A percentile compares a stretch with the other conserved stretches of the same genome.
Conservation (phyloP, 2,329 filamentous ascomycete species). For the Kalmusia sp. region DNA sequence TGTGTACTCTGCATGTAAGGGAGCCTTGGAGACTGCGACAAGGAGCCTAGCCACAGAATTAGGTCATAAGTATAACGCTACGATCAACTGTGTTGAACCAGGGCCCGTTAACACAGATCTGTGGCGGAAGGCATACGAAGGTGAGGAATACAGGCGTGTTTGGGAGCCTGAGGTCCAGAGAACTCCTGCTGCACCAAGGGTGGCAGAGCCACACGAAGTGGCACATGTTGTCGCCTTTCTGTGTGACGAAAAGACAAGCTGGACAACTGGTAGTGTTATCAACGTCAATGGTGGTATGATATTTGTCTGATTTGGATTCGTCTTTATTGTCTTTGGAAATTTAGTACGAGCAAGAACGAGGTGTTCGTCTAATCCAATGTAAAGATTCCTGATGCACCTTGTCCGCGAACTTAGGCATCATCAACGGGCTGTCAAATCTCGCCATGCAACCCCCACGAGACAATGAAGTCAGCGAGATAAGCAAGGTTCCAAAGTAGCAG, state of each 20-base stretch:
- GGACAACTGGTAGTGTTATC: slow-evolving; percentile 56
- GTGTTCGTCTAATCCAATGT: too few species aligned
- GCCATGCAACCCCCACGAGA: too few species aligned
- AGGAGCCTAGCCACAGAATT: slow-evolving; percentile 64
- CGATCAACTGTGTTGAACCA: slow-evolving; percentile 64
- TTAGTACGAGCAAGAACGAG: too few species aligned
- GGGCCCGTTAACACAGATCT: slow-evolving; percentile 64
- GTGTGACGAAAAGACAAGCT: slow-evolving; percentile 49
- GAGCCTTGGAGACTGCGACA: slow-evolving; percentile 58
- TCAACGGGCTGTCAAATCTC: too few species aligned
- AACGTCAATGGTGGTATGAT: slow-evolving; percentile 56
- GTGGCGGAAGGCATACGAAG: slow-evolving; percentile 38
- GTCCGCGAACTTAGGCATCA: too few species aligned
- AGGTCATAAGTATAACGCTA: slow-evolving; percentile 57
- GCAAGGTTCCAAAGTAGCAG: too few species aligned
- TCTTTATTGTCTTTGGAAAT: too few species aligned
- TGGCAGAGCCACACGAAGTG: slow-evolving; percentile 60
- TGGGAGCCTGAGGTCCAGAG: slow-evolving; percentile 45
- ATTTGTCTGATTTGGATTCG: slow-evolving; percentile 5
- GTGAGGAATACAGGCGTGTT: slow-evolving; percentile 55
- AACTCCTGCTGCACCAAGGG: slow-evolving; percentile 57
- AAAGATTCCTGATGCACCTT: too few species aligned
- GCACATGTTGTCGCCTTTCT: slow-evolving; percentile 61
- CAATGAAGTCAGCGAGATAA: too few species aligned
- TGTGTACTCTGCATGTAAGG: slow-evolving; percentile 62